Conservation (phyloP, 768 basidiomycete species). For the Russula virescens region DNA sequence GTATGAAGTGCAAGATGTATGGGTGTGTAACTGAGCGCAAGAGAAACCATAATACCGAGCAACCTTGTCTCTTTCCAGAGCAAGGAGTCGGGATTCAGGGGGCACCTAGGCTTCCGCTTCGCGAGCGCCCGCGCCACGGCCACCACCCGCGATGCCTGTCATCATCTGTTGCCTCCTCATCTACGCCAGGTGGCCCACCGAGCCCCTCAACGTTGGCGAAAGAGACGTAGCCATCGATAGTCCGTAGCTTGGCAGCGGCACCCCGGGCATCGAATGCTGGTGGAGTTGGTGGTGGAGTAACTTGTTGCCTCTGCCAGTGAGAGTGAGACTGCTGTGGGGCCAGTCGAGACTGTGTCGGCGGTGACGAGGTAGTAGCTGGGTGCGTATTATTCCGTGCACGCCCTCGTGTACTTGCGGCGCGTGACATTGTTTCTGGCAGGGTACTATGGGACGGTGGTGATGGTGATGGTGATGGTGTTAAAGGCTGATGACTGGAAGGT, state of each 20-base stretch:
- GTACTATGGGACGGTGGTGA: constrained; percentile 19
- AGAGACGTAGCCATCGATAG: constrained; percentile 60
- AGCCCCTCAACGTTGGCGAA: constrained; percentile 64
- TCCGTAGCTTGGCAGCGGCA: constrained; percentile 51
- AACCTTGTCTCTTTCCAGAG: neutral
- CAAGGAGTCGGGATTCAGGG: neutral
- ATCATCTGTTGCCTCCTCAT: constrained; percentile 29
- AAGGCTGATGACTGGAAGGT: constrained; percentile 16
- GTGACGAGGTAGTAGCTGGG: neutral
- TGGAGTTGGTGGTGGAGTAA: constrained; percentile 29
- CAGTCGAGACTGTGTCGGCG: neutral
- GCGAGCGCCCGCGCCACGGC: constrained; percentile 15
- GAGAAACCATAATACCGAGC: neutral
- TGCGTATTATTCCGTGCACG: constrained; percentile 19
- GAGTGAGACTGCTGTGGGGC: neutral
- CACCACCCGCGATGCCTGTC: constrained; percentile 15
- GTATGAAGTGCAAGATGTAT: constrained; percentile 1
- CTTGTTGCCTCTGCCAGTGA: constrained; percentile 15
- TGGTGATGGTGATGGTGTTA: constrained; percentile 22
- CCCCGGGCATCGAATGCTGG: constrained; percentile 54
- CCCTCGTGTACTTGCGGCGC: constrained; percentile 9
- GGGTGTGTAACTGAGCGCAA: neutral
- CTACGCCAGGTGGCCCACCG: constrained; percentile 49
- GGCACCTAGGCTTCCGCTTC: constrained; percentile 10
- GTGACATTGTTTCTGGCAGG: constrained; percentile 10